Evolutionary conservation across 164 flowering plant species (phyloP), one percentile per base, ranked within the genome.

Genomic region (Liquidambar formosana): DNA sequence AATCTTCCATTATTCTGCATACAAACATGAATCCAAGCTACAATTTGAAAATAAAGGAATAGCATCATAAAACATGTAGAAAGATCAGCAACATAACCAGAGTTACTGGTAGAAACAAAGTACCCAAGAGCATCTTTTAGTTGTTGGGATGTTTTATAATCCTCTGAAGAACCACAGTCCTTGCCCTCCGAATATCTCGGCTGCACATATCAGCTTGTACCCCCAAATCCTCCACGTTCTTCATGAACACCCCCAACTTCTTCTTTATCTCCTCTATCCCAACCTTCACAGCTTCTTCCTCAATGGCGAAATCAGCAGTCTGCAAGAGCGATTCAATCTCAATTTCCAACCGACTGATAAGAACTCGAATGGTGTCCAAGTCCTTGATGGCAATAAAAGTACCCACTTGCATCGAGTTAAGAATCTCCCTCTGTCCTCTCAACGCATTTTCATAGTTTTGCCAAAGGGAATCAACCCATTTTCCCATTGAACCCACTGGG

Each of bases 401-500:
- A 0, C 96, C 94, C 5, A 81, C 89, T 62, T 82, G 82, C 88
- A 91, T 89, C 15, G 87, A 76, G 57, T 75, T 79, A 0, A 86
- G 68, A 11, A 86, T 71, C 62, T 88, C 94, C 79, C 82, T 87
- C 72, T 91, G 94, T 9, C 88, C 92, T 65, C 78, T 85, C 57
- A 89, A 26, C n/a, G 85, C 91, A 68, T 71, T 71, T 58, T 89
- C 94, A 46, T 80, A 88, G 65, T 80, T 83, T 78, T 78, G 88
- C 85, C 85, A 82, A 38, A 91, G 74, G 2, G 85, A 76, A 41
- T 86, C 83, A 12, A 88, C 79, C 96, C 96, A 91, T 59, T 79
- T 88, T 47, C 91, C 96, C 80, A 86, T 80, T 5, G 96, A 88
- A 0, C 86, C 90, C 8, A 85, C 43, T 3, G 89, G 89, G 21